Evolutionary conservation across 306 rosid genomes (phyloP), one percentile per base, ranked within the genome.

Genomic region (Acacia confusa): DNA sequence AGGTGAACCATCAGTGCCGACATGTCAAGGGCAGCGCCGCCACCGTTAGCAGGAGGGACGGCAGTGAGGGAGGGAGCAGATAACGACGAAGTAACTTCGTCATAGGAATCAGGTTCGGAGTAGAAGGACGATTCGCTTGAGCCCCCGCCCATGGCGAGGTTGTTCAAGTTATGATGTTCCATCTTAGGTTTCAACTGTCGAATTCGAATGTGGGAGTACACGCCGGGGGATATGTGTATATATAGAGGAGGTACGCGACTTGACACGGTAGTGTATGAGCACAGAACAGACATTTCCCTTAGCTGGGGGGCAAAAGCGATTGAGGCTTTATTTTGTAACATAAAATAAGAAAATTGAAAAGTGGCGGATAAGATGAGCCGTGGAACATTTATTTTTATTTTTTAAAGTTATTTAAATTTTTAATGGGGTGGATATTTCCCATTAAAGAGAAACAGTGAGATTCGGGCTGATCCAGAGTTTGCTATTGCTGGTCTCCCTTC

Each of bases 381-480:
- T 15, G 0, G 4, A 13, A 12, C 48, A 44, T 44, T 44, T 36
- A 36, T 36, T 36, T 30, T 30, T 30, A 43, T 43, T 43, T 44
- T 44, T 44, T 11, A 10, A 44, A 43, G 13, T 10, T 41, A 6
- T 7, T 41, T 41, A 2, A 43, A 11, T 1, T 52, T n/a, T 20
- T 53, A 20, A 53, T 7, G 11, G 50, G 11, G 68, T 30, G 32
- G 43, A 73, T 82, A 36, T 81, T 79, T 75, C 40, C 55, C 9
- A 9, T 20, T 58, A 16, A 44, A 80, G 80, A 80, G 74, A 73
- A 79, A 80, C 58, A 76, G 82, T 79, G 24, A 76, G 90, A 85
- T 87, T 87, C 90, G 86, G 72, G 58, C 80, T 78, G 79, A 84
- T 84, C 88, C 88, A 45, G 79, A 75, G 67, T 25, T 74, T 43